Conservation (phyloP, 1,139 yeast genomes). For the Yamadazyma diospyri region DNA sequence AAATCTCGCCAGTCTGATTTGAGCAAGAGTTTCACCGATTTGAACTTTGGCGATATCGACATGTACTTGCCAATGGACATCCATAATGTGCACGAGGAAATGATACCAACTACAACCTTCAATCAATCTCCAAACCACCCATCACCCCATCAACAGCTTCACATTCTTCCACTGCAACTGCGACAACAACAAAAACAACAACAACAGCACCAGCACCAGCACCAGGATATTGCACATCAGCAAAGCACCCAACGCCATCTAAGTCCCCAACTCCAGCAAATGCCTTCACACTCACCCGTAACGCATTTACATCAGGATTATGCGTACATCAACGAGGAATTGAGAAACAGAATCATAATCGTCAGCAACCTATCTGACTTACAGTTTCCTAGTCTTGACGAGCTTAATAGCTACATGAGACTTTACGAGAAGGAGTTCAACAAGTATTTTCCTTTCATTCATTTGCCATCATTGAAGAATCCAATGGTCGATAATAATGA, state of each 20-base stretch:
- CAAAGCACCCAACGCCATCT: background rate
- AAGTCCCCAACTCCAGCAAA: background rate
- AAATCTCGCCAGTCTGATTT: slow-evolving; percentile 60
- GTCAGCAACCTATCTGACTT: slow-evolving; percentile 46
- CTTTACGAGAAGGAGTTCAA: slow-evolving; percentile 74
- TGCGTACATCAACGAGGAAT: slow-evolving; percentile 33
- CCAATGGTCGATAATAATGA: slow-evolving; percentile 52
- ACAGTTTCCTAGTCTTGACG: slow-evolving; percentile 71
- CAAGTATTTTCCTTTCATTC: slow-evolving; percentile 80
- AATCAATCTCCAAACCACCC: background rate
- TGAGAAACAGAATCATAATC: slow-evolving; percentile 51
- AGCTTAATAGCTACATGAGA: slow-evolving; percentile 67
- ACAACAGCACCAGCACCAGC: background rate
- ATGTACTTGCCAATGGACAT: slow-evolving; percentile 3
- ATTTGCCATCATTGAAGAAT: slow-evolving; percentile 62
- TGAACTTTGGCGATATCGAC: slow-evolving; percentile 4
- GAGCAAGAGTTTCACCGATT: slow-evolving; percentile 8
- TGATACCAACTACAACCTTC: slow-evolving; percentile 1
- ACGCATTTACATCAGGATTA: background rate
- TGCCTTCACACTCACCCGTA: background rate
- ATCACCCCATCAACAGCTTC: background rate
- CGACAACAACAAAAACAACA: background rate
- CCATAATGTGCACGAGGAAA: background rate
- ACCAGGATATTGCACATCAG: background rate
- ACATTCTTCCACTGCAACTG: too few species aligned